These are phyloP conservation scores for Fragosphaeria purpurea DNA, from an alignment of 2,329 filamentous ascomycete genomes.

Conservation along the genomic window DNA sequence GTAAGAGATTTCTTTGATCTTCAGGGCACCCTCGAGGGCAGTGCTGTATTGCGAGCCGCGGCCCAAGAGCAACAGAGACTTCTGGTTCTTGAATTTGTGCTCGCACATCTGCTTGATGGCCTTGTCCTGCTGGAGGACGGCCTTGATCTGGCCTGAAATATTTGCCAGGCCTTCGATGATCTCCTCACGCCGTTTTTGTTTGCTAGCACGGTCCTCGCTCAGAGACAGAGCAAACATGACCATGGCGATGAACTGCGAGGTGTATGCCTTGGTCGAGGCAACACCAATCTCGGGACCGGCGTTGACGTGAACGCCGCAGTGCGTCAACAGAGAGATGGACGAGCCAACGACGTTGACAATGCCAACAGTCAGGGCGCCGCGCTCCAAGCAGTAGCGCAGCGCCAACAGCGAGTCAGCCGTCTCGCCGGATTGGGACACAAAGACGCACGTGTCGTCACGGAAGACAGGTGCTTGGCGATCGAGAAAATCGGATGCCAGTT, in stretches of 20 bases:
- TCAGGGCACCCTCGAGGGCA: constrained; percentile 90
- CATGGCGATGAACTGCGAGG: constrained; percentile 98
- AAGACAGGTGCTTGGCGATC: constrained; percentile 95
- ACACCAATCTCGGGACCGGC: constrained; percentile 98
- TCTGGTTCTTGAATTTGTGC: constrained; percentile 92
- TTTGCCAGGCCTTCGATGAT: constrained; percentile 89
- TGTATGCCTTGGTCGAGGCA: constrained; percentile 98
- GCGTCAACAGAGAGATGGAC: constrained; percentile 92
- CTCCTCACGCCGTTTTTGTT: constrained; percentile 81
- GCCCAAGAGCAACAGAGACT: constrained; percentile 85
- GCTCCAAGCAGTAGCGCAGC: constrained; percentile 94
- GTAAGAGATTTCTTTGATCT: constrained; percentile 99
- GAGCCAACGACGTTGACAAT: constrained; percentile 98
- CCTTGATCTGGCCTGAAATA: constrained; percentile 83
- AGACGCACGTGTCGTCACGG: constrained; percentile 98
- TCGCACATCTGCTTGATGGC: constrained; percentile 90
- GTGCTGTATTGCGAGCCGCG: constrained; percentile 96
- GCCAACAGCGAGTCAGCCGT: constrained; percentile 97
- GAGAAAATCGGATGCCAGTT: constrained; percentile 95
- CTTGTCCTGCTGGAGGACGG: constrained; percentile 83
- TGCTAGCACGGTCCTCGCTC: constrained; percentile 92
- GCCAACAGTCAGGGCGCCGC: constrained; percentile 91
- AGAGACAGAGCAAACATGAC: constrained; percentile 98
- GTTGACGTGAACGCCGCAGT: constrained; percentile 99
- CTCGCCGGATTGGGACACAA: constrained; percentile 97